Base-by-base conservation (phyloP, 345 rosid genomes). In the Zanthoxylum bungeanum region DNA sequence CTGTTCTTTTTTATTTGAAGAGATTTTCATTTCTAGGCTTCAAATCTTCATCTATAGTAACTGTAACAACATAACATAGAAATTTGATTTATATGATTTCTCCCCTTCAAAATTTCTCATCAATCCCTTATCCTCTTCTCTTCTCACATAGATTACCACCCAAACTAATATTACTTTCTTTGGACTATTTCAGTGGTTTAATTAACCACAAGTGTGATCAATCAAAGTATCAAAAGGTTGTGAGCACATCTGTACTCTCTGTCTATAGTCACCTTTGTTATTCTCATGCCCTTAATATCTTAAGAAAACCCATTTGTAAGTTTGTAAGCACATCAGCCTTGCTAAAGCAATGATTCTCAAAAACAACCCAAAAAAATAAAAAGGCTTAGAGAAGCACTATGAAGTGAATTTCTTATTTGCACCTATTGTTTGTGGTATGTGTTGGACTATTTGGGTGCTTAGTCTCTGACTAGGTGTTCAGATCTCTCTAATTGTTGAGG, bases 401-500 rank as follows among this genome's bases (percentile, higher is more conserved):
- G 47, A 42, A 42, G 47, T 19, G 14, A 42, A 42, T 11, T n/a
- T 42, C 28, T 22, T 6, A 1, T 51, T 10, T 51, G 10, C 9
- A 8, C 28, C 14, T 42, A 14, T 42, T 42, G 19, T 42, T 42
- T 42, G 33, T 27, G 6, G 16, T 33, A 61, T 40, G 5, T 39
- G 44, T 28, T 39, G 11, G 39, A 12, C 49, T 59, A 17, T 55
- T 53, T 53, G 37, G 21, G 49, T 36, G 62, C n/a, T 56, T 12
- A 28, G 22, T 17, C 47, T 67, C 53, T 28, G 42, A 66, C 40
- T 11, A 36, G 68, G 19, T 14, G 16, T 56, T 61, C 64, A 19
- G 16, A 1, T 57, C 17, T 24, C 25, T 51, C 57, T 59, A n/a
- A 55, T 36, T 63, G 33, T 69, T 79, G 62, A 76, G 37, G 51